Evolutionary conservation across 495 filamentous ascomycete species (phyloP), one percentile per base, ranked within the genome.

Genomic region (Niebla homalea): DNA sequence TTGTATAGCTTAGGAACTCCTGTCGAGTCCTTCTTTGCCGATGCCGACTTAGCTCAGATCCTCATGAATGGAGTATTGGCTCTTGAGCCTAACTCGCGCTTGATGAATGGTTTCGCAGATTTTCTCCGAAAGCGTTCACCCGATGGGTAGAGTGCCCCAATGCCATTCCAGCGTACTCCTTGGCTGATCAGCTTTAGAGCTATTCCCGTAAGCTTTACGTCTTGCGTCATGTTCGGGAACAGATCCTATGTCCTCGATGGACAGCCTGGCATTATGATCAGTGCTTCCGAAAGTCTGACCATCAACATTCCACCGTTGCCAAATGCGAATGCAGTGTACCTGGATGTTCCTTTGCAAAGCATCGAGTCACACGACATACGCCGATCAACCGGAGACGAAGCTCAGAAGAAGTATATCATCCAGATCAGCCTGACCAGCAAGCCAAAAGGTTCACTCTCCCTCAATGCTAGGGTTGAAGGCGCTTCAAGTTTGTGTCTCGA

Each of bases 191-290:
- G 16, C 21, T 22, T 15, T 41, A 48, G 45, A 14, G 5, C 14
- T 15, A 2, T 20, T 5, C 45, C 23, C n/a, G 35, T 48, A 6
- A 18, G 51, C 7, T 61, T 58, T 39, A 56, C 58, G 8, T 47
- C 50, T 5, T 48, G 20, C 22, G 36, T 61, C 2, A 8, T 18
- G 4, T 14, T 51, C 5, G 53, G 48, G 15, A 25, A 43, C 7
- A 38, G 3, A 5, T 40, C 4, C 15, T 58, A 43, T 41, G 45
- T 44, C 18, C 19, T 42, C 2, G 25, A 36, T 15, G 38, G 42
- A n/a, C 40, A 55, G 16, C 35, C 43, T 19, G 53, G 50, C 1
- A 58, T 61, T 29, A 23, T 56, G 0, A 53, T 61, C 10, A 56
- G 50, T 19, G 35, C 55, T 5, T 26, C 43, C 18, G 29, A 51